Conservation (phyloP, 2,329 filamentous ascomycete species). For the Stemphylium beticola region DNA sequence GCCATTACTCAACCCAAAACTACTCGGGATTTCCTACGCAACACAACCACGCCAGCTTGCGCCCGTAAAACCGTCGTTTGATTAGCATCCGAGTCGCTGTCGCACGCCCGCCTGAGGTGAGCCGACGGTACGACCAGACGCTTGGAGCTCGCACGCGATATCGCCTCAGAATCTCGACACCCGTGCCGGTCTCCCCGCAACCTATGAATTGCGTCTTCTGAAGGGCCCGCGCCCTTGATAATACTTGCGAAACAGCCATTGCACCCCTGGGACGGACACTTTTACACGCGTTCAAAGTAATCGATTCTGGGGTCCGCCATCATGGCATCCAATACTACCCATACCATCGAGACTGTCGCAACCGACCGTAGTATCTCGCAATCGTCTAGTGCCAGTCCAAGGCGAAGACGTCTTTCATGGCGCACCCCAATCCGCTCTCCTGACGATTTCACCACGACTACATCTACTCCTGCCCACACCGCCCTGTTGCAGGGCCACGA, state of each 20-base stretch:
- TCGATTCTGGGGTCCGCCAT: slow-evolving; percentile 15
- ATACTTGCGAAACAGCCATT: slow-evolving; percentile 1
- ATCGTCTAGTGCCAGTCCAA: slow-evolving; percentile 18
- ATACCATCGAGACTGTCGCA: slow-evolving; percentile 34
- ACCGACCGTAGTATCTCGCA: slow-evolving; percentile 27
- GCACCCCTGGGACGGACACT: neutral
- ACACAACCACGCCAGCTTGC: neutral
- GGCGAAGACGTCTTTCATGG: slow-evolving; percentile 38
- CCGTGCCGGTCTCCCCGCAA: slow-evolving; percentile 15
- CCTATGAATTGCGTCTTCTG: slow-evolving; percentile 18
- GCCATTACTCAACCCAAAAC: too few relatives aligned
- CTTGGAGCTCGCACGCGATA: slow-evolving; percentile 30
- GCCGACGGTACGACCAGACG: slow-evolving; percentile 13
- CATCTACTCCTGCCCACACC: slow-evolving; percentile 38
- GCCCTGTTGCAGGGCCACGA: slow-evolving; percentile 47
- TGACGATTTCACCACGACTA: slow-evolving; percentile 16
- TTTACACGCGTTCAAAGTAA: neutral
- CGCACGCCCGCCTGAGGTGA: neutral
- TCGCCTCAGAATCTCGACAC: slow-evolving; percentile 25
- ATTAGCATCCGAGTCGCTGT: slow-evolving; percentile 1
- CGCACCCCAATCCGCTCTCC: slow-evolving; percentile 29
- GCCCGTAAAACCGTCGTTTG: slow-evolving; percentile 12
- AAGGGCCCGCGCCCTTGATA: neutral
- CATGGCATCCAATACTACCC: slow-evolving; percentile 37
- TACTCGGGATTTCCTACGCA: neutral